A percentile compares a stretch with the other conserved stretches of the same genome.
Evolutionary conservation across 192 early-diverging fungal genomes (phyloP).

Genomic region (Geranomyces michiganensis): DNA sequence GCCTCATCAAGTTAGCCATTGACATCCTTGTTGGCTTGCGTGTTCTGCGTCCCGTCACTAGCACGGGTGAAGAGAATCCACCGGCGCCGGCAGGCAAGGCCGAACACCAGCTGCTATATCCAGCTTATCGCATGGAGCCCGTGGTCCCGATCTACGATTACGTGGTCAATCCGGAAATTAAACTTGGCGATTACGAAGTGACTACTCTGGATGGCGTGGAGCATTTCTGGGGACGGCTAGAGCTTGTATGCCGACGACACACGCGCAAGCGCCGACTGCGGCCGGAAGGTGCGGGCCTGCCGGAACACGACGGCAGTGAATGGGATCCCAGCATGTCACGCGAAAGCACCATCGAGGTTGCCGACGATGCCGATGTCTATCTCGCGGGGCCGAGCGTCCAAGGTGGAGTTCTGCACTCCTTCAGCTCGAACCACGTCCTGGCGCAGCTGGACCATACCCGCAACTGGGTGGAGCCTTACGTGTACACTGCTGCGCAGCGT

Average conservation of each 20-base stretch:
- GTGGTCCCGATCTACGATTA: conserved; percentile 42
- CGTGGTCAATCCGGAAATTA: background rate
- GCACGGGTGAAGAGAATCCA: background rate
- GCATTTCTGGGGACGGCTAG: conserved; percentile 41
- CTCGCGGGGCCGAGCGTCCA: background rate
- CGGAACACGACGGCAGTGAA: background rate
- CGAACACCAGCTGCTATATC: background rate
- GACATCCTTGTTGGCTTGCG: conserved; percentile 27
- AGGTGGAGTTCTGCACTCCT: background rate
- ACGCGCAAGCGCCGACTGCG: background rate
- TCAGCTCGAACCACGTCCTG: background rate
- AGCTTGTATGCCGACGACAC: conserved; percentile 24
- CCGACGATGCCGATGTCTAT: background rate
- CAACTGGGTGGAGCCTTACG: conserved; percentile 43
- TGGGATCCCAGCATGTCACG: background rate
- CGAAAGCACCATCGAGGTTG: background rate
- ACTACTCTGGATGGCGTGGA: conserved; percentile 13
- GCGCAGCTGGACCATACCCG: conserved; percentile 17
- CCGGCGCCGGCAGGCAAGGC: background rate
- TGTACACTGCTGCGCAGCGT: conserved; percentile 32
- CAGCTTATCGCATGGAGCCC: conserved; percentile 7
- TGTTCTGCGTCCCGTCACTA: background rate
- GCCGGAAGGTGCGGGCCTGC: background rate
- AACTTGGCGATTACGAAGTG: conserved; percentile 32
- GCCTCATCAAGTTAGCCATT: conserved; percentile 13